These are phyloP conservation scores for Irpex sp. DNA, from an alignment of 1,284 basidiomycete genomes.

Conservation along the genomic window DNA sequence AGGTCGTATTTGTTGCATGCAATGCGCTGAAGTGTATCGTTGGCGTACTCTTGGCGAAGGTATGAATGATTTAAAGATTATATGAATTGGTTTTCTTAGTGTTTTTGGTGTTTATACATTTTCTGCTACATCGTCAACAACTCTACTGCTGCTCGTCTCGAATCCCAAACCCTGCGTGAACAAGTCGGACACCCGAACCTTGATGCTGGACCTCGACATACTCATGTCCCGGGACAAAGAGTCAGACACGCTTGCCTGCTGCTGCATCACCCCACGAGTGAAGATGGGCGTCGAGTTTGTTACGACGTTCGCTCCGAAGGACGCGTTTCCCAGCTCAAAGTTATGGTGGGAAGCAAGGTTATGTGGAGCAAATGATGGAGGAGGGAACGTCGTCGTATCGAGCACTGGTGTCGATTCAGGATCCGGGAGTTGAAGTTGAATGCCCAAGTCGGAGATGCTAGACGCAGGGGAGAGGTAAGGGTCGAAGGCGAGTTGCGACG, in stretches of 20 bases:
- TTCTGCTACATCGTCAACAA: too few relatives aligned
- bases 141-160: too few relatives aligned
- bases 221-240: neutral
- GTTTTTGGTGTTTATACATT: too few relatives aligned
- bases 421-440: neutral
- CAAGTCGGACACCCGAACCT: neutral
- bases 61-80: too few relatives aligned
- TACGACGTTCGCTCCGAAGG: neutral
- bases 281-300: neutral
- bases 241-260: neutral
- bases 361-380: neutral
- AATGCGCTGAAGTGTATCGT: too few relatives aligned
- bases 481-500: too few relatives aligned
- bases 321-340: neutral
- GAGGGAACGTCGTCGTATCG: neutral
- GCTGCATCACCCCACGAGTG: neutral
- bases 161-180: neutral
- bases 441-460: neutral
- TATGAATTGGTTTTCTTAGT: too few relatives aligned
- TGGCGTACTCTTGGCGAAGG: too few relatives aligned
- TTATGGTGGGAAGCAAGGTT: neutral
- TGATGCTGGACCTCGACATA: neutral
- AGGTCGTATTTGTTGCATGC: too few relatives aligned
- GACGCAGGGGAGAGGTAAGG: too few relatives aligned
- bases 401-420: neutral